Evolutionary conservation across 2,329 filamentous ascomycete species (phyloP).

Genomic region (Claviceps purpurea): DNA sequence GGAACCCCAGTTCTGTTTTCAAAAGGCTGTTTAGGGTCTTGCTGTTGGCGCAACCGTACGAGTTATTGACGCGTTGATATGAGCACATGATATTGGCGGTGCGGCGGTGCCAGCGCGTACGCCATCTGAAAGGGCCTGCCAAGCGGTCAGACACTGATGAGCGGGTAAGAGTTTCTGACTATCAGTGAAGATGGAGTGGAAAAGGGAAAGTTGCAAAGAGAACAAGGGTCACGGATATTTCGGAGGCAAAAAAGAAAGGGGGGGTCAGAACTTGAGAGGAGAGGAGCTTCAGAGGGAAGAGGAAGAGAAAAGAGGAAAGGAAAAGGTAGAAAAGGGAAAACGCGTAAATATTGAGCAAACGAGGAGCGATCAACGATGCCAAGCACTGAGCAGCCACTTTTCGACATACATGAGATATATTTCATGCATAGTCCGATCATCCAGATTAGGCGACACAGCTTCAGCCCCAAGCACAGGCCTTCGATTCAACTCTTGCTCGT

Average conservation of each 20-base stretch:
- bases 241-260: no score
- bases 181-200: not conserved
- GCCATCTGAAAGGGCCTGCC: constrained; percentile 56
- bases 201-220: no score
- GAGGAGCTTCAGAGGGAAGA: not conserved
- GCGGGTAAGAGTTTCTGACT: not conserved
- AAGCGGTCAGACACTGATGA: not conserved
- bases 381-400: no score
- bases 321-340: no score
- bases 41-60: constrained; percentile 57
- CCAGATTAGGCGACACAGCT: constrained; percentile 41
- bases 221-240: no score
- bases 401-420: constrained; percentile 47
- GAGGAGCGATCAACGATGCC: no score
- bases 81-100: constrained; percentile 49
- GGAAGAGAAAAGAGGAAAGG: not conserved
- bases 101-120: constrained; percentile 45
- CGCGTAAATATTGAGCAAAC: no score
- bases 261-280: no score
- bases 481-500: constrained; percentile 63
- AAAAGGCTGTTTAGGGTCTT: constrained; percentile 53
- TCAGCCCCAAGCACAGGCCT: constrained; percentile 47
- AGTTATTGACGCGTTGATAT: constrained; percentile 61
- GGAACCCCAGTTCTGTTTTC: constrained; percentile 47
- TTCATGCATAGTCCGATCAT: constrained; percentile 47